These are phyloP conservation scores for Monosporascus sp. DNA, from an alignment of 2,329 filamentous ascomycete genomes.

Conservation along the genomic window DNA sequence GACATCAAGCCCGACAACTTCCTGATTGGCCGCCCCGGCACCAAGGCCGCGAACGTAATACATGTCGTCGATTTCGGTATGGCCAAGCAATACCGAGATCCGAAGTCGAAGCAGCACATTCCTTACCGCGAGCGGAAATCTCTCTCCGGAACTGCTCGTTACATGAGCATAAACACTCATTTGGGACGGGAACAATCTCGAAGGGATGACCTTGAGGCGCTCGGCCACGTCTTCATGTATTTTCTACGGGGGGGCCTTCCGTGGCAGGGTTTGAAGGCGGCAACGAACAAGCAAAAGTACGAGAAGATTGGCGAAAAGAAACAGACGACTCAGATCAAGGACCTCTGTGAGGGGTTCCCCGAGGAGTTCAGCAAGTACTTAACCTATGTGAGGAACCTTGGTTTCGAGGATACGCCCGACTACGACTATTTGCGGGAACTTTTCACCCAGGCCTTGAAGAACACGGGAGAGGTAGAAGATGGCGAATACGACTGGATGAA, in stretches of 20 bases:
- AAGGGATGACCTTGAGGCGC: constrained; percentile 89
- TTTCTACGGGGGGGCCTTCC: constrained; percentile 66
- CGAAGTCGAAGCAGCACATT: constrained; percentile 98
- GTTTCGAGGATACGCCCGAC: constrained; percentile 96
- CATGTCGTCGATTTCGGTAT: constrained; percentile 99
- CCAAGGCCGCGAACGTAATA: constrained; percentile 95
- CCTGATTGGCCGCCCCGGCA: constrained; percentile 85
- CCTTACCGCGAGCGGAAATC: constrained; percentile 97
- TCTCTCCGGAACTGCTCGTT: constrained; percentile 89
- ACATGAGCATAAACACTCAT: constrained; percentile 99
- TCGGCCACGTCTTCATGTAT: constrained; percentile 72
- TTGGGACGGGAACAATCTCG: constrained; percentile 92
- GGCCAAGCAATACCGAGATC: constrained; percentile 98
- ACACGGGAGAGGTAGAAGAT: constrained; percentile 89
- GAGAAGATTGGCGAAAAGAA: constrained; percentile 99
- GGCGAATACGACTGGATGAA: constrained; percentile 99
- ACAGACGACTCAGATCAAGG: constrained; percentile 94
- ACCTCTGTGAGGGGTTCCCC: constrained; percentile 92
- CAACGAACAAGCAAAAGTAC: constrained; percentile 92
- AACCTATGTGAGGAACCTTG: constrained; percentile 93
- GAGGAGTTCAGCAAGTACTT: constrained; percentile 98
- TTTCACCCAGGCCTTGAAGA: constrained; percentile 93
- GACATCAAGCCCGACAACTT: constrained; percentile 99
- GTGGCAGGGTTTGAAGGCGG: constrained; percentile 69
- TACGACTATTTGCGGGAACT: constrained; percentile 97